Base-by-base conservation (phyloP, 768 basidiomycete genomes). In the Ramaria sp. region DNA sequence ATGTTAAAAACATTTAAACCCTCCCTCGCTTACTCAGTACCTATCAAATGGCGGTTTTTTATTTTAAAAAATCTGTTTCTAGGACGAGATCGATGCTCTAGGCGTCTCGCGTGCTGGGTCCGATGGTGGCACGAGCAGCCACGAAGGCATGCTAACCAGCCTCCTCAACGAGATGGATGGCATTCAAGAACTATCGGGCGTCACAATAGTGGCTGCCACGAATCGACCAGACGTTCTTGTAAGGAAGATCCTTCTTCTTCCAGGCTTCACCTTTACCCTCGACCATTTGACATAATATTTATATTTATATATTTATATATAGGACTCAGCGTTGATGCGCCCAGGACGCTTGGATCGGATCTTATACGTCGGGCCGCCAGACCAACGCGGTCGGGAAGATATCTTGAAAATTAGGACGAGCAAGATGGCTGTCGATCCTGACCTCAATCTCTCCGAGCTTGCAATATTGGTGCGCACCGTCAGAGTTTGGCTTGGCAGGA, bases 141-240 rank as follows among this genome's bases (percentile, higher is more conserved):
- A 92, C 61, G 86, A 90, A 60, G 93, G 96, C 7, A 91, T 97
- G 12, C 75, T 99, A 7, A 94, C 94, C 1, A 95, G 83, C 57
- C 73, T 99, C 12, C 66, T 99, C 54, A 98, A 95, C 64, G 96
- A 99, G 65, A 98, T 98, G 92, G 96, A 98, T 63, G 96, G 96
- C 18, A 88, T 98, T 0, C 90, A 97, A 67, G 92, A 95, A 68
- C 73, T 98, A 18, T 73, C 86, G 16, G 93, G 94, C 0, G 96
- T 99, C n/a, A 94, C 90, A 0, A 80, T 97, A 32, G 79, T 99
- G 9, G 96, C 92, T 1, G 96, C 96, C 0, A 99, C 96, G 12
- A 98, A 99, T 65, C 71, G 94, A 55, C 96, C 96, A 7, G 93
- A 96, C 57, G 81, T 82, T n/a, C 82, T 96, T 41, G 86, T 88